phyloP scores from a whole-genome alignment of 2,329 filamentous ascomycete genomes.

The Paraphoma sp. region DNA sequence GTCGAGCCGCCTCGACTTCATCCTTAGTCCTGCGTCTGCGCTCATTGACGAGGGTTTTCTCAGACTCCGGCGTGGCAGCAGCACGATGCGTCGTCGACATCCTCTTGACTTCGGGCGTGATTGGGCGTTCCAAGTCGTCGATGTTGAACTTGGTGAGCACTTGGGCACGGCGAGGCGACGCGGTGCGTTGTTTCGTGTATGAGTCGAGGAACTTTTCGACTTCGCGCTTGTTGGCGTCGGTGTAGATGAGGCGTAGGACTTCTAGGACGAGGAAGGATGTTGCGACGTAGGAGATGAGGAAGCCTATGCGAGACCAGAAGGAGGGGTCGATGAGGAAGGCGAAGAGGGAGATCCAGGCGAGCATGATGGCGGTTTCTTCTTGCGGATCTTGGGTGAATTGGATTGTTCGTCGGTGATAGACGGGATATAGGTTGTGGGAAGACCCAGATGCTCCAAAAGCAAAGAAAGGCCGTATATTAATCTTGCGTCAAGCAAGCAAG shows the following conservation, averaged over 20 bases:
- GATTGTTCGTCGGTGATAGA: too few species aligned
- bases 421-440: background rate
- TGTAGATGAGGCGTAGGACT: constrained; percentile 24
- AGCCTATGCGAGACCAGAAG: constrained; percentile 24
- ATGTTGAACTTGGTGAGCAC: background rate
- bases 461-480: background rate
- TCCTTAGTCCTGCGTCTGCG: background rate
- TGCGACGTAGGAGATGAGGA: constrained; percentile 30
- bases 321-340: constrained; percentile 16
- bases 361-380: background rate
- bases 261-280: constrained; percentile 31
- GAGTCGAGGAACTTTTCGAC: constrained; percentile 29
- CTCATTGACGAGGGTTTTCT: constrained; percentile 6
- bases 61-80: constrained; percentile 7
- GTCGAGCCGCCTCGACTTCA: background rate
- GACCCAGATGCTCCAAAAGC: too few species aligned
- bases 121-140: constrained; percentile 3
- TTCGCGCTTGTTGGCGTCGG: constrained; percentile 31
- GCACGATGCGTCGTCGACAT: background rate
- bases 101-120: background rate
- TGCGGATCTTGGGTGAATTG: background rate
- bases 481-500: background rate
- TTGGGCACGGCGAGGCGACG: constrained; percentile 1
- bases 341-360: constrained; percentile 6
- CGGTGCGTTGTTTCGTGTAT: constrained; percentile 18